phyloP scores from a whole-genome alignment of 208 protist genomes.

The Phytomonas francai region DNA sequence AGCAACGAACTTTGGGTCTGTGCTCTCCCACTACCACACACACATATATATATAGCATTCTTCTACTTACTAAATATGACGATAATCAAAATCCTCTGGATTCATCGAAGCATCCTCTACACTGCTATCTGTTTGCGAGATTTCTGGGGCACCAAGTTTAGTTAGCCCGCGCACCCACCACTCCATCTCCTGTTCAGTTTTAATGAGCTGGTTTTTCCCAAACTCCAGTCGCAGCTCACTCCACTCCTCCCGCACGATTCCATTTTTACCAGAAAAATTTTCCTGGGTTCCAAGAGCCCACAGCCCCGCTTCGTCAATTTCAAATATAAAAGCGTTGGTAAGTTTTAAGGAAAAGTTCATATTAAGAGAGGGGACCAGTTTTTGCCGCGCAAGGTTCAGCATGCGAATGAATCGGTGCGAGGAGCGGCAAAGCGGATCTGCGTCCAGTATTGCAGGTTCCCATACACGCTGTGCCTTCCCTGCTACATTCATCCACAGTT shows the following conservation, averaged over 20 bases:
- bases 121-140: constrained; percentile 74
- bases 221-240: constrained; percentile 77
- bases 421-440: constrained; percentile 67
- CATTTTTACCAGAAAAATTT: constrained; percentile 45
- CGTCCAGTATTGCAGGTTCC: constrained; percentile 57
- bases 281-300: constrained; percentile 88
- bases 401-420: constrained; percentile 70
- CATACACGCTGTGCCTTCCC: constrained; percentile 76
- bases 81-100: constrained; percentile 77
- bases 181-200: constrained; percentile 85
- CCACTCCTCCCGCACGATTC: constrained; percentile 63
- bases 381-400: constrained; percentile 78
- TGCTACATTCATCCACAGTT: constrained; percentile 61
- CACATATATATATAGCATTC: neutral
- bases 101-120: constrained; percentile 71
- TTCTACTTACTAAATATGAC: constrained; percentile 45
- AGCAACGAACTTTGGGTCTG: neutral
- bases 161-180: constrained; percentile 84
- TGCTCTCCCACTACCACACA: neutral
- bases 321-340: constrained; percentile 83
- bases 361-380: constrained; percentile 82
- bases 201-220: constrained; percentile 72
- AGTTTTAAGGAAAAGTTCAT: constrained; percentile 86
- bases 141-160: constrained; percentile 73
- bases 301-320: constrained; percentile 62